Base-by-base conservation (phyloP, 1,139 yeast species). In the Blastobotrys indianensis region DNA sequence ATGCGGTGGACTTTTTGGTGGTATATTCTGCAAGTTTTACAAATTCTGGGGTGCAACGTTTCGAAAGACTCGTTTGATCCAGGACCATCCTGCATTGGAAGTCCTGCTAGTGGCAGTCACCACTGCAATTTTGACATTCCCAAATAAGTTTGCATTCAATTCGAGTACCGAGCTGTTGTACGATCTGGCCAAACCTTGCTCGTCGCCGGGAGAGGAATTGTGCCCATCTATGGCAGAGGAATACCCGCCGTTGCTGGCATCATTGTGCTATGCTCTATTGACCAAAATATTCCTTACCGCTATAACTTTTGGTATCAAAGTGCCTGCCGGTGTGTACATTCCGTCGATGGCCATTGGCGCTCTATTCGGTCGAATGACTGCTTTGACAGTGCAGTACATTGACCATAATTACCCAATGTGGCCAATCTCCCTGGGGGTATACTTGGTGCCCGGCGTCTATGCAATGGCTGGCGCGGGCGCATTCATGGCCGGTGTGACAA, bases 311-410 rank as follows among this genome's bases (percentile, higher is more conserved):
- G 86, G 86, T 1, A 61, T 79, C 47, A 80, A 78, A 55, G 67
- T 80, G 2, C 86, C 86, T 0, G 74, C 80, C 46, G 86, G 86
- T 17, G 76, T 80, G 17, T 80, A 80, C 57, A 82, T 80, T 0
- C 86, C 86, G 1, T 76, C 83, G 1, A 79, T 80, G 85, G 82
- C 79, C 1, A 69, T 75, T 45, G 86, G 86, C 6, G 85, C 85
- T 0, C 63, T 80, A 12, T 79, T 77, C 64, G 86, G 86, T 0
- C 60, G 84, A 25, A 60, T 75, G 4, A 67, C 77, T 49, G 79
- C 79, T 1, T 68, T 76, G 65, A 33, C 62, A n/a, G 58, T 78
- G 15, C 76, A 76, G 50, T 73, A 68, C 60, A 34, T 68, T 5
- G 70, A 69, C 37, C 53, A 62, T 25, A 32, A 43, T 6, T 37